These are phyloP conservation scores for Daldinia concentrica DNA, from an alignment of 495 filamentous ascomycete genomes.

Conservation along the genomic window DNA sequence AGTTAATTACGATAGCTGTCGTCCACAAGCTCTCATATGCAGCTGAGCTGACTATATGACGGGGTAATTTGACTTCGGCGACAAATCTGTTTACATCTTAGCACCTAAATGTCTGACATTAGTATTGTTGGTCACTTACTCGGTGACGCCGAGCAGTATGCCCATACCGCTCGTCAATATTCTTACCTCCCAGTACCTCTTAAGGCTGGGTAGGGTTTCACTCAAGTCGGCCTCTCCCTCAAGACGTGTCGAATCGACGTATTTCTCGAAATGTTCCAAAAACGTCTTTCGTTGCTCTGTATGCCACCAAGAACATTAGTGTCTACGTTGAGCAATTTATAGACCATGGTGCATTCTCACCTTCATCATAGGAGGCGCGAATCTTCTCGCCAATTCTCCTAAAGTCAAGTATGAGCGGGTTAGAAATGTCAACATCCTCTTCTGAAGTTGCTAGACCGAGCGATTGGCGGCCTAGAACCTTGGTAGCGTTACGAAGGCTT, in stretches of 20 bases:
- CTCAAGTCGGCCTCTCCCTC: slow-evolving; percentile 41
- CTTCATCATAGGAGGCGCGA: slow-evolving; percentile 26
- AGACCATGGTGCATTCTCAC: slow-evolving; percentile 2
- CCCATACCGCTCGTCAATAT: slow-evolving; percentile 45
- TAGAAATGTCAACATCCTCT: not conserved
- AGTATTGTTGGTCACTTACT: slow-evolving; percentile 28
- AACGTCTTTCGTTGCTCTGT: slow-evolving; percentile 36
- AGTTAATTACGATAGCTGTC: slow-evolving; percentile 41
- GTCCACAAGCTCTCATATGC: slow-evolving; percentile 35
- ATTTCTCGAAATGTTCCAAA: slow-evolving; percentile 28
- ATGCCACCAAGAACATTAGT: not conserved
- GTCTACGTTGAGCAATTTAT: not conserved
- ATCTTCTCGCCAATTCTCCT: slow-evolving; percentile 26
- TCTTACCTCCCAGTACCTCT: slow-evolving; percentile 44
- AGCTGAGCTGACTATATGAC: slow-evolving; percentile 24
- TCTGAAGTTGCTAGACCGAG: slow-evolving; percentile 15
- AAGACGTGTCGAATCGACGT: slow-evolving; percentile 39
- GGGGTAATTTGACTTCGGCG: slow-evolving; percentile 31
- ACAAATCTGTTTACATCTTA: slow-evolving; percentile 27
- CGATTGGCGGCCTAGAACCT: slow-evolving; percentile 29
- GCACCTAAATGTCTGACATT: not conserved
- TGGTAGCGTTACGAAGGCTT: slow-evolving; percentile 32
- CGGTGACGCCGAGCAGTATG: slow-evolving; percentile 32
- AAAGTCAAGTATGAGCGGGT: slow-evolving; percentile 34
- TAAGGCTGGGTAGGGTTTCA: slow-evolving; percentile 34